Percentiles rank a stretch among this genome's conserved stretches.
These are phyloP conservation scores for Neonectria coccinea DNA, from an alignment of 2,329 filamentous ascomycete genomes.

Conservation along the genomic window DNA sequence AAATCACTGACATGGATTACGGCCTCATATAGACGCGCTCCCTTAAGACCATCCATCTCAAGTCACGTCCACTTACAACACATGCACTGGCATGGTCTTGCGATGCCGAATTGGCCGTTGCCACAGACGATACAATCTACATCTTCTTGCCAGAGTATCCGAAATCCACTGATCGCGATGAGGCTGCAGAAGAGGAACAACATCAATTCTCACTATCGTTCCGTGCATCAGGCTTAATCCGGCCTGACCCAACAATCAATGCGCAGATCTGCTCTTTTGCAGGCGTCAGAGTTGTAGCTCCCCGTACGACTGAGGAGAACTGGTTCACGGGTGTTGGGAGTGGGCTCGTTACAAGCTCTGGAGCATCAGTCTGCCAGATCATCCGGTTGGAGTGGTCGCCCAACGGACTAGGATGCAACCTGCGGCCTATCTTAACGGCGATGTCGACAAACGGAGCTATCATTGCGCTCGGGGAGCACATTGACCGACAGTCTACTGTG, in stretches of 20 bases:
- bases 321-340: conserved; percentile 58
- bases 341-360: conserved; percentile 60
- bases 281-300: conserved; percentile 49
- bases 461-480: conserved; percentile 63
- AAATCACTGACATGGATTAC: conserved; percentile 12
- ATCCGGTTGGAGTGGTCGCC: conserved; percentile 69
- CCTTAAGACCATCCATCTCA: conserved; percentile 59
- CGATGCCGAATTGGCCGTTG: conserved; percentile 68
- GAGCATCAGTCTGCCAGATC: conserved; percentile 65
- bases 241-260: conserved; percentile 59
- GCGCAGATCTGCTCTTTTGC: conserved; percentile 56
- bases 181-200: conserved; percentile 43
- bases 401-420: conserved; percentile 65
- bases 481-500: conserved; percentile 45
- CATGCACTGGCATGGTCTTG: conserved; percentile 64
- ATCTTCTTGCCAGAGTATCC: conserved; percentile 63
- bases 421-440: conserved; percentile 63
- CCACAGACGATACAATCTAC: conserved; percentile 66
- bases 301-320: conserved; percentile 43
- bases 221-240: conserved; percentile 49
- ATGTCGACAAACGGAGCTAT: conserved; percentile 64
- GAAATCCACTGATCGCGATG: conserved; percentile 41
- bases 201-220: conserved; percentile 52
- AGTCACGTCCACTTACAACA: conserved; percentile 57
- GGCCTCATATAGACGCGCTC: conserved; percentile 56